Base-by-base conservation (phyloP, 371 early-diverging fungal genomes). In the Mucor lusitanicus region DNA sequence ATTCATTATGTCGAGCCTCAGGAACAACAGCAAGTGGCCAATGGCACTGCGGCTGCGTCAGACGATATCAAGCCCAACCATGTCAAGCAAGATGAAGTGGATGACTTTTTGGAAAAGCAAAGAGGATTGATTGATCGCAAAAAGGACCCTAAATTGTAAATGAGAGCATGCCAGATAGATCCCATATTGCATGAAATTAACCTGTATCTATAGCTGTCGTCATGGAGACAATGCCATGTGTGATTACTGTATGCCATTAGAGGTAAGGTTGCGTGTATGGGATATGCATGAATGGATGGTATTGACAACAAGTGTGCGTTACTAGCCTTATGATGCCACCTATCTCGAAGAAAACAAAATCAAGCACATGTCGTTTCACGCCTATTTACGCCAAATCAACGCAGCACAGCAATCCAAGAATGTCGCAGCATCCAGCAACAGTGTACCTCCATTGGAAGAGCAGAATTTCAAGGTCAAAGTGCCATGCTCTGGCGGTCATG, bases 341-440 rank as follows among this genome's bases (percentile, higher is more conserved):
- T 98, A 97, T 73, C 72, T 97, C 44, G 93, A 91, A 50, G 87
- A 92, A 69, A 88, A 98, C 78, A 92, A 92, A 69, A 97, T 99
- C 73, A 99, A 99, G 77, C 98, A 97, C 79, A 91, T 98, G 93
- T 94, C 97, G 4, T 98, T 95, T 75, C 96, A 98, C 67, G 88
- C 97, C 0, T 95, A 97, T 77, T 75, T 99, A 42, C 90, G 94
- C 27, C 89, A 96, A 68, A 65, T 93, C 0, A 83, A 78, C 11
- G 85, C 90, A 9, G 80, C 85, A 56, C 86, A 86, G 37, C 84
- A 90, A 54, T 86, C 87, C 68, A 92, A 90, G 37, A 73, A 77
- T 12, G 74, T 74, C 7, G 72, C 82, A 23, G 68, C 74, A 19
- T 64, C 78, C 13, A 59, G 77, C 6, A 86, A 85, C 53, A 73